These are phyloP conservation scores for Hawksworthiomyces lignivorus DNA, from an alignment of 2,329 filamentous ascomycete genomes.

Conservation along the genomic window DNA sequence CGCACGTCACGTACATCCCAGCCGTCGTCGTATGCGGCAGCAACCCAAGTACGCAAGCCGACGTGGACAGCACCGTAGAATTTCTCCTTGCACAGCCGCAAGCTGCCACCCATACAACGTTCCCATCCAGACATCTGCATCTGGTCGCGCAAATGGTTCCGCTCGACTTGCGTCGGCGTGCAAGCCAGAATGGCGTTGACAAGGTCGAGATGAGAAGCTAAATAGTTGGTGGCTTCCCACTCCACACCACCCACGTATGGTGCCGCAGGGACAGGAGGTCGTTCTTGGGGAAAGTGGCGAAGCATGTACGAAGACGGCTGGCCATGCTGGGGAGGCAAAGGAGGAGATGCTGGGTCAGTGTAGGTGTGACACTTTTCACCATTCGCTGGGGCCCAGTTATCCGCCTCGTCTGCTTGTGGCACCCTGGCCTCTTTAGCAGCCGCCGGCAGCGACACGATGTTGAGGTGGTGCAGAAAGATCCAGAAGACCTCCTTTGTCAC, in stretches of 20 bases:
- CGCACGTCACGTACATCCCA: slow-evolving; percentile 81
- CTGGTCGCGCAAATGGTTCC: slow-evolving; percentile 71
- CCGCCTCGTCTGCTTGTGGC: neutral
- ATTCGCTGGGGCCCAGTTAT: too few species aligned
- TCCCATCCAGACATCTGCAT: slow-evolving; percentile 84
- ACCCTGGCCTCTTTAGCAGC: neutral
- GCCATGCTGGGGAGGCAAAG: slow-evolving; percentile 27
- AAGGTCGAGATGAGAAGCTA: slow-evolving; percentile 86
- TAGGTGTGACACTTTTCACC: too few species aligned
- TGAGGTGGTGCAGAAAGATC: slow-evolving; percentile 95
- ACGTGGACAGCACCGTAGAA: slow-evolving; percentile 92
- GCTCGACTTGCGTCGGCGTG: slow-evolving; percentile 58
- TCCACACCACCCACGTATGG: slow-evolving; percentile 96
- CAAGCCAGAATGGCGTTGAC: slow-evolving; percentile 85
- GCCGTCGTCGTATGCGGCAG: slow-evolving; percentile 75
- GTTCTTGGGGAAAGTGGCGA: slow-evolving; percentile 73
- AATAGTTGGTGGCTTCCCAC: slow-evolving; percentile 97
- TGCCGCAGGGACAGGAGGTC: slow-evolving; percentile 84
- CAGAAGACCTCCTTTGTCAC: slow-evolving; percentile 98
- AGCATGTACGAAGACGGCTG: slow-evolving; percentile 52
- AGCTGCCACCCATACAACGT: slow-evolving; percentile 73
- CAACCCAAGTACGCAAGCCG: slow-evolving; percentile 81
- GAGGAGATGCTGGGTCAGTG: slow-evolving; percentile 17
- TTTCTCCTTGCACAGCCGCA: slow-evolving; percentile 94
- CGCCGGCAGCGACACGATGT: slow-evolving; percentile 64